A percentile compares a stretch with the other conserved stretches of the same genome.
phyloP scores from a whole-genome alignment of 345 rosid genomes.

The Pseudoturritis turrita region DNA sequence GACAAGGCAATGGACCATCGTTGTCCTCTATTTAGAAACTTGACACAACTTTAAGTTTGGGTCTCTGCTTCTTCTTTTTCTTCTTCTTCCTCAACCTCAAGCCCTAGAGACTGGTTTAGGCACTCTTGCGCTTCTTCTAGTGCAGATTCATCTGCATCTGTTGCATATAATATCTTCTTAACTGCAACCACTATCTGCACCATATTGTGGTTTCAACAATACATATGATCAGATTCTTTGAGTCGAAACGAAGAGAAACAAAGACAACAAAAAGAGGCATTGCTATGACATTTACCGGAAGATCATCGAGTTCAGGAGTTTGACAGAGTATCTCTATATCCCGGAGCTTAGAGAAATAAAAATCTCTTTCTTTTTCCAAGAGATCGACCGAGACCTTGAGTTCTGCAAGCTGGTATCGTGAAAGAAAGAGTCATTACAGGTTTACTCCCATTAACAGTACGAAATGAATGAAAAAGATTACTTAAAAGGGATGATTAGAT shows the following conservation, averaged over 20 bases:
- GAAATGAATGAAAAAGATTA: neutral
- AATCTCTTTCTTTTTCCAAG: constrained; percentile 88
- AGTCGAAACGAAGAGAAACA: neutral
- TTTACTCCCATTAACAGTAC: neutral
- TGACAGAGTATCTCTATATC: constrained; percentile 85
- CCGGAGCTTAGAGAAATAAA: constrained; percentile 84
- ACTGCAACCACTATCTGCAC: constrained; percentile 72
- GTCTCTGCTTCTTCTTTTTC: neutral
- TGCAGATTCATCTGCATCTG: constrained; percentile 70
- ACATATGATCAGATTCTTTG: constrained; percentile 1
- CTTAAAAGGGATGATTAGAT: neutral
- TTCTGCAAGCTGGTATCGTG: constrained; percentile 50
- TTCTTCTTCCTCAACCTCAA: constrained; percentile 37
- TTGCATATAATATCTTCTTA: constrained; percentile 85
- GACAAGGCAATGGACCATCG: constrained; percentile 19
- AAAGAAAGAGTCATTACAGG: neutral
- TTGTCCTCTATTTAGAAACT: constrained; percentile 6
- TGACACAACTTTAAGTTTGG: constrained; percentile 7
- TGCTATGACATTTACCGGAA: constrained; percentile 46
- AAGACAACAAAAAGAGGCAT: neutral
- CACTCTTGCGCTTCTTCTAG: constrained; percentile 85
- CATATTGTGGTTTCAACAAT: neutral
- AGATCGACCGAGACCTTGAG: constrained; percentile 71
- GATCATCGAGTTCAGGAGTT: constrained; percentile 56
- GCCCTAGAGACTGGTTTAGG: constrained; percentile 33